These are phyloP conservation scores for Microcera coccophila DNA, from an alignment of 2,329 filamentous ascomycete genomes.

Conservation along the genomic window DNA sequence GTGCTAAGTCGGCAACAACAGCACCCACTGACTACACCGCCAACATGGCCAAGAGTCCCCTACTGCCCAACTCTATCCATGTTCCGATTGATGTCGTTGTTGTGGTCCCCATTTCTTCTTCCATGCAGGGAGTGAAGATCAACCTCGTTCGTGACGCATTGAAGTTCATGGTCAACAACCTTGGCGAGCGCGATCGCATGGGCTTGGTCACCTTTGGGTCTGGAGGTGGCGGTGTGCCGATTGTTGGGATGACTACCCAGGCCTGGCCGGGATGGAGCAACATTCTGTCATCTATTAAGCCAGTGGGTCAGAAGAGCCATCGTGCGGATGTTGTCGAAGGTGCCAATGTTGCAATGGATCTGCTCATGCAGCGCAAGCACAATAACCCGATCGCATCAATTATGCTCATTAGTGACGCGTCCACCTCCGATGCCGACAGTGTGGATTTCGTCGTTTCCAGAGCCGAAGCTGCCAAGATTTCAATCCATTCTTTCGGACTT, in stretches of 20 bases:
- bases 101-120: slow-evolving; percentile 94
- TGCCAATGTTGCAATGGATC: slow-evolving; percentile 96
- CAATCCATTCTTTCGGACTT: slow-evolving; percentile 93
- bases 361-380: slow-evolving; percentile 95
- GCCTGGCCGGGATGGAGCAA: slow-evolving; percentile 89
- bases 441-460: slow-evolving; percentile 97
- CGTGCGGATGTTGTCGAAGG: slow-evolving; percentile 96
- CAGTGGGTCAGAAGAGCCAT: slow-evolving; percentile 93
- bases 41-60: slow-evolving; percentile 52
- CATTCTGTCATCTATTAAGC: slow-evolving; percentile 80
- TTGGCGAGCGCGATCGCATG: slow-evolving; percentile 94
- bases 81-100: slow-evolving; percentile 94
- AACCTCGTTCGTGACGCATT: slow-evolving; percentile 87
- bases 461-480: slow-evolving; percentile 96
- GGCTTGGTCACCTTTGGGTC: slow-evolving; percentile 96
- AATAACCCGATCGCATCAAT: slow-evolving; percentile 95
- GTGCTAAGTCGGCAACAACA: slow-evolving; percentile 76
- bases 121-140: slow-evolving; percentile 99
- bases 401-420: slow-evolving; percentile 94
- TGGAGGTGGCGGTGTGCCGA: slow-evolving; percentile 83
- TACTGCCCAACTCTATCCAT: slow-evolving; percentile 58
- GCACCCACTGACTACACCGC: slow-evolving; percentile 93
- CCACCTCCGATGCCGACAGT: slow-evolving; percentile 87
- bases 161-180: slow-evolving; percentile 82
- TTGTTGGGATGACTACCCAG: slow-evolving; percentile 98